Percentiles rank a stretch among this genome's conserved stretches.
Conservation (phyloP, 2,329 filamentous ascomycete species). For the Lachnellula cervina region DNA sequence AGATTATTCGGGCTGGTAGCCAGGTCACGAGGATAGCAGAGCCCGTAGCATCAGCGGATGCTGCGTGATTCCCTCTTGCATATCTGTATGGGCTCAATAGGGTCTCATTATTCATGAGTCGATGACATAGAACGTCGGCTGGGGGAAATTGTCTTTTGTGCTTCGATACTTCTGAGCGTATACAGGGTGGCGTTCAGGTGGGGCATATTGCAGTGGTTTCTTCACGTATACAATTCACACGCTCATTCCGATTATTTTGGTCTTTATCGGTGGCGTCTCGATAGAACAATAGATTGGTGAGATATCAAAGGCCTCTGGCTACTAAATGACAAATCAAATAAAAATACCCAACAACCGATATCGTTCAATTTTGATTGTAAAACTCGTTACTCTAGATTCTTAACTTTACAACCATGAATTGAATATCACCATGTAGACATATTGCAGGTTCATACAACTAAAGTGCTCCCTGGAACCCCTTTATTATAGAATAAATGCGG, state of each 20-base stretch:
- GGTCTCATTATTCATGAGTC: conserved; percentile 4
- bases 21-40: conserved; percentile 81
- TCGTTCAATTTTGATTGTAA: no score
- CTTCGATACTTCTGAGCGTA: conserved; percentile 14
- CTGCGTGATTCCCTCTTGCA: conserved; percentile 50
- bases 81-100: conserved; percentile 5
- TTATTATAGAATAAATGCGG: no score
- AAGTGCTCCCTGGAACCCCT: no score
- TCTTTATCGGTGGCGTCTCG: neutral
- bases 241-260: neutral
- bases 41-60: conserved; percentile 77
- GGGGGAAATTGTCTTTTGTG: conserved; percentile 8
- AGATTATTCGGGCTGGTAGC: conserved; percentile 78
- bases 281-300: neutral
- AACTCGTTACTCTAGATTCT: no score
- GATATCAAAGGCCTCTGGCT: no score
- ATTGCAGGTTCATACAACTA: no score
- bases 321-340: no score
- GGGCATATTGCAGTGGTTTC: neutral
- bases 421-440: no score
- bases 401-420: no score
- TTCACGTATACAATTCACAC: neutral
- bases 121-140: conserved; percentile 3
- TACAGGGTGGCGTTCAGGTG: conserved; percentile 11
- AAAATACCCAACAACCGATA: no score